phyloP scores from a whole-genome alignment of 345 rosid species.

The Eucalyptus marginata region DNA sequence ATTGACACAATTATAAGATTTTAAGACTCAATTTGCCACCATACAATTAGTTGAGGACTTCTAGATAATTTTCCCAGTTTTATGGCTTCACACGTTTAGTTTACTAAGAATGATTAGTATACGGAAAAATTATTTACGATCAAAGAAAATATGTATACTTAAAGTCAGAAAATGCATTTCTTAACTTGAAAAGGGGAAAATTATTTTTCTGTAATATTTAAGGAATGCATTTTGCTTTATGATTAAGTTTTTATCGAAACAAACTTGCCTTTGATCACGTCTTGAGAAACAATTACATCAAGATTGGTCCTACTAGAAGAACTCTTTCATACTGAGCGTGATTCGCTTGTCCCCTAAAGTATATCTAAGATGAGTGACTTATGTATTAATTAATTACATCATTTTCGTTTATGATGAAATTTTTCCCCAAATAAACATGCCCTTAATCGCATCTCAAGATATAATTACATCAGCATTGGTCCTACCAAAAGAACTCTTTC shows the following conservation, averaged over 20 bases:
- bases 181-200: not conserved
- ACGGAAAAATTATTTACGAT: not conserved
- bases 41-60: not conserved
- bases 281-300: not conserved
- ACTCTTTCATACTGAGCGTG: not conserved
- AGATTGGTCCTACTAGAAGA: not conserved
- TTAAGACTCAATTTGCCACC: not conserved
- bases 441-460: not conserved
- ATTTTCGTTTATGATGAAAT: not conserved
- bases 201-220: not conserved
- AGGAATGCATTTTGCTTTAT: not conserved
- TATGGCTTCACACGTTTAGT: not conserved
- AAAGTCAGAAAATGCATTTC: not conserved
- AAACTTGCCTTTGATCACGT: not conserved
- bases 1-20: too few species aligned
- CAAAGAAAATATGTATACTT: not conserved
- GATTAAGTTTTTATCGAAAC: accelerated
- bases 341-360: not conserved
- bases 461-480: not conserved
- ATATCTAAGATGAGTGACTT: not conserved
- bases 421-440: not conserved
- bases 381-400: not conserved
- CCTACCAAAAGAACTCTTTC: not conserved
- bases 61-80: not conserved
- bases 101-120: not conserved